Conservation (phyloP, 805 yeast species). For the Ogataea kodamae region DNA sequence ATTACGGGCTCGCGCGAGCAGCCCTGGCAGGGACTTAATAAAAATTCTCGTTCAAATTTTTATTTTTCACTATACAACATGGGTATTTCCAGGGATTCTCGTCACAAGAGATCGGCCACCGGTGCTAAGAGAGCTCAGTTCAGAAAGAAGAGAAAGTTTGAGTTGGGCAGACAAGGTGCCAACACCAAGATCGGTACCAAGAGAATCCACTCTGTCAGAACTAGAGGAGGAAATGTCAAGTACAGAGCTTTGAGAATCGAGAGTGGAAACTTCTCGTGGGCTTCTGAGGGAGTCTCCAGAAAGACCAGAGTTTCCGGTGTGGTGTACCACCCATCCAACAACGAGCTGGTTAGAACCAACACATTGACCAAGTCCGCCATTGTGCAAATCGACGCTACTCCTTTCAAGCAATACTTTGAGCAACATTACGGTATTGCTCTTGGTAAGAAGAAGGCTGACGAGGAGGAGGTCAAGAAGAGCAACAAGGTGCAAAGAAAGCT, state of each 20-base stretch:
- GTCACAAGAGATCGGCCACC: constrained; percentile 99
- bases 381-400: constrained; percentile 99
- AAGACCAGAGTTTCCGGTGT: constrained; percentile 99
- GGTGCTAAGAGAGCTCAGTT: constrained; percentile 99
- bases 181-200: constrained; percentile 98
- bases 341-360: constrained; percentile 99
- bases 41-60: constrained; percentile 9
- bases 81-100: constrained; percentile 99
- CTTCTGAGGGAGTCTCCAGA: constrained; percentile 96
- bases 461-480: constrained; percentile 61
- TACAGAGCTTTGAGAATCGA: constrained; percentile 99
- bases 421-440: constrained; percentile 92
- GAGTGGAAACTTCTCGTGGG: constrained; percentile 99
- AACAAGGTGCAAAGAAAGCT: constrained; percentile 85
- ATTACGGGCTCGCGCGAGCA: neutral
- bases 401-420: constrained; percentile 99
- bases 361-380: constrained; percentile 98
- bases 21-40: constrained; percentile 1
- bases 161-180: constrained; percentile 99
- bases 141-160: constrained; percentile 99
- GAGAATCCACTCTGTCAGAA: constrained; percentile 98
- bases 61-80: constrained; percentile 43
- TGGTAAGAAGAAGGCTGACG: constrained; percentile 83
- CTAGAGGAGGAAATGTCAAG: constrained; percentile 99
- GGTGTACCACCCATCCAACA: constrained; percentile 99